Base-by-base conservation (phyloP, 106 monocot genomes). In the Dendrobium chrysotoxum region DNA sequence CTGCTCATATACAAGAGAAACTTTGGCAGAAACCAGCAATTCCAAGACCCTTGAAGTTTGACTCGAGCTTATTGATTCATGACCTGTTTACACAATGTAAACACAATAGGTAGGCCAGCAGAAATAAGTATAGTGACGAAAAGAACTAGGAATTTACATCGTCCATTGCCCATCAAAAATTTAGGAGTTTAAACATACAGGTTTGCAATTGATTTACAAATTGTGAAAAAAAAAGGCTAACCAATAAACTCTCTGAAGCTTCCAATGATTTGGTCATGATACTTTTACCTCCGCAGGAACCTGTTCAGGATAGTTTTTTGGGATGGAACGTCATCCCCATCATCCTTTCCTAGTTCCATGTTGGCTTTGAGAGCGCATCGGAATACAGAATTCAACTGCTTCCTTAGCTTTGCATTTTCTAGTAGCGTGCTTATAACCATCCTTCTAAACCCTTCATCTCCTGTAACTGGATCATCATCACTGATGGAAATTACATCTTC, bases 331-430 rank as follows among this genome's bases (percentile, higher is more conserved):
- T 70, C 70, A 23, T 70, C 35, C 31, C 70, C 70, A 35, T 35
- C 70, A 23, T 23, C 35, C n/a, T 70, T 70, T 31, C 16, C 21
- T 2, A 15, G 31, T 15, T 70, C 70, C 2, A 35, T 13, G 70
- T 13, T 25, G 70, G 80, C 83, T 73, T 85, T 85, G 54, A 97
- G 78, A 44, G 90, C 85, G 81, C 42, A 78, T 0, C 90, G 84
- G 28, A 82, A 85, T 18, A 92, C 82, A 77, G 92, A 90, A 78
- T 92, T 97, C 0, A 90, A 66, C 78, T 94, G 86, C 81, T 90
- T 89, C 75, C 94, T 85, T 39, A 97, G 80, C 65, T 54, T 86
- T 40, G 96, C 96, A 75, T 94, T 94, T 82, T 94, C 94, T 83
- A 94, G 83, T 16, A 97, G 75, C 2, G 80, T 75, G 54, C 89